Conservation (phyloP, 331 rosid species). For the Quercus lobata region DNA sequence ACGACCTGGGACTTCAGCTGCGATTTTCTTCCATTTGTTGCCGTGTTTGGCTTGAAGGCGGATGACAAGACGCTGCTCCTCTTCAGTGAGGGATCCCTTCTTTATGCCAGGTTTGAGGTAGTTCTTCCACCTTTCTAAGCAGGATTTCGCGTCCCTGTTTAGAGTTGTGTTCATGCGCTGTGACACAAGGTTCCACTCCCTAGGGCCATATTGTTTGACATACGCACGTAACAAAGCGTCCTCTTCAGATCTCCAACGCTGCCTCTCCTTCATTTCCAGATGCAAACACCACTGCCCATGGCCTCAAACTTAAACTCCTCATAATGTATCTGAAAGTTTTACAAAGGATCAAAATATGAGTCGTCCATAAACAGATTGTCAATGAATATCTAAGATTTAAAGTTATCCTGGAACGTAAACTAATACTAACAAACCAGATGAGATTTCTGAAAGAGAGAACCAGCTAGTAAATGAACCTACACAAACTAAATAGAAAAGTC, state of each 20-base stretch:
- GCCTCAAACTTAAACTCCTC: constrained; percentile 53
- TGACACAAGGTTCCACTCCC: constrained; percentile 79
- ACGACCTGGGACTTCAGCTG: constrained; percentile 85
- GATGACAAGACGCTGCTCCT: constrained; percentile 81
- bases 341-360: constrained; percentile 13
- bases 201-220: constrained; percentile 84
- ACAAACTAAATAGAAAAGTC: not conserved
- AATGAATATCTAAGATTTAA: not conserved
- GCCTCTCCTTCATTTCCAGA: constrained; percentile 81
- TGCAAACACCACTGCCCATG: constrained; percentile 44
- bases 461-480: not conserved
- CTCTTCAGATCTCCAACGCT: constrained; percentile 80
- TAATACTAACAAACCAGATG: not conserved
- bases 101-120: constrained; percentile 83
- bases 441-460: not conserved
- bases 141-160: constrained; percentile 78
- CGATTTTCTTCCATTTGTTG: constrained; percentile 85
- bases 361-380: not conserved
- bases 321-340: constrained; percentile 50
- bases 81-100: constrained; percentile 81
- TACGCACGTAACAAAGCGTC: constrained; percentile 77
- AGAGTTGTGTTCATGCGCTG: constrained; percentile 85
- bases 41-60: constrained; percentile 82
- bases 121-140: constrained; percentile 88
- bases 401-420: not conserved